These are phyloP conservation scores for Lasiodiplodia theobromae DNA, from an alignment of 2,329 filamentous ascomycete species.

Conservation along the genomic window DNA sequence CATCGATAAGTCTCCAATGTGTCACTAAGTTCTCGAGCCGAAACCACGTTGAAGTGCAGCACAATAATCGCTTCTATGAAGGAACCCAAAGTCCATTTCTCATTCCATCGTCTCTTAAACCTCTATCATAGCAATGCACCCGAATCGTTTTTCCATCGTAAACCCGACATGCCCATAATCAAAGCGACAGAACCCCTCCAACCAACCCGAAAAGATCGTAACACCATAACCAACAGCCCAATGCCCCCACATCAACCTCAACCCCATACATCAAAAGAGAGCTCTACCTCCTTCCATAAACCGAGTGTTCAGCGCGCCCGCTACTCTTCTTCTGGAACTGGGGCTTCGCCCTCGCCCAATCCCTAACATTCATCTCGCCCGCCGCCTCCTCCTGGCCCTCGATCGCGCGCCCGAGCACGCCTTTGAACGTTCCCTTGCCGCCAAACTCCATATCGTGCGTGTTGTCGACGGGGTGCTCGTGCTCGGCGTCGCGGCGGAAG, in stretches of 20 bases:
- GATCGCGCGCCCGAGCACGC: constrained; percentile 31
- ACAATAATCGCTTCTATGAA: not conserved
- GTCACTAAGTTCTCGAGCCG: too few relatives aligned
- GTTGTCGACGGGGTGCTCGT: constrained; percentile 38
- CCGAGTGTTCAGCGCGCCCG: constrained; percentile 46
- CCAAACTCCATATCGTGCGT: constrained; percentile 14
- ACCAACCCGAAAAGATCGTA: not conserved
- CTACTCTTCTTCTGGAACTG: constrained; percentile 43
- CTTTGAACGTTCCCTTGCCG: constrained; percentile 12
- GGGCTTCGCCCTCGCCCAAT: constrained; percentile 35
- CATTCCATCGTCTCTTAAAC: not conserved
- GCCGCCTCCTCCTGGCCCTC: constrained; percentile 32
- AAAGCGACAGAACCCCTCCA: not conserved
- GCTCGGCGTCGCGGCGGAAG: constrained; percentile 75
- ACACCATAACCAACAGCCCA: not conserved
- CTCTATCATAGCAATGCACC: not conserved
- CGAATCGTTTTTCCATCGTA: not conserved
- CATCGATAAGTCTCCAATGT: not conserved
- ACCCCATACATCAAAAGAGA: not conserved
- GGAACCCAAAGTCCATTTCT: not conserved
- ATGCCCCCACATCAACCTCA: not conserved
- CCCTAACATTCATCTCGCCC: constrained; percentile 34
- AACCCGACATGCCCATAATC: not conserved
- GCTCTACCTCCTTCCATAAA: constrained; percentile 52
- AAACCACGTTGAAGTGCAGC: not conserved